phyloP scores from a whole-genome alignment of 768 basidiomycete species.

The Suillus placidus region DNA sequence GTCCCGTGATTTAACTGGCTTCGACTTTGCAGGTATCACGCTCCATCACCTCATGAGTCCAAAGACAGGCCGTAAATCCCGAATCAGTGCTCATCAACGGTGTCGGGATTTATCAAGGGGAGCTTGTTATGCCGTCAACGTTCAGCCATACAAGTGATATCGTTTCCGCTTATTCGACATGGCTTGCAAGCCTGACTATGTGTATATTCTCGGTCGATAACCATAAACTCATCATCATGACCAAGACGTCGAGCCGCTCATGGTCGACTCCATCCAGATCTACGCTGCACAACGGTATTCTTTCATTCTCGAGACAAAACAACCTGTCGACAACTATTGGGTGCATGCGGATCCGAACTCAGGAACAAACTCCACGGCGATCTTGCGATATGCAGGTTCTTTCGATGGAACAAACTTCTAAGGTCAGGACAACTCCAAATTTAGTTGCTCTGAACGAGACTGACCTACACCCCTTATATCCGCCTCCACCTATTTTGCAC shows the following conservation, averaged over 20 bases:
- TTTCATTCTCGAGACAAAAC: conserved; percentile 41
- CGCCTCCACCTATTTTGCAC: neutral
- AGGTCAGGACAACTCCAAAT: conserved; percentile 12
- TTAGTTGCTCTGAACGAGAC: too few relatives aligned
- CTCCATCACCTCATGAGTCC: too few relatives aligned
- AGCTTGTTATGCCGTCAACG: conserved; percentile 36
- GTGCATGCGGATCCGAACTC: conserved; percentile 40
- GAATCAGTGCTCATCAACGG: conserved; percentile 38
- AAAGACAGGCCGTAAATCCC: too few relatives aligned
- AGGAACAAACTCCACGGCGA: conserved; percentile 43
- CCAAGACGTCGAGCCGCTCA: conserved; percentile 37
- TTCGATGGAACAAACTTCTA: conserved; percentile 34
- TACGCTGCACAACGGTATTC: conserved; percentile 58
- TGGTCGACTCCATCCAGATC: conserved; percentile 46
- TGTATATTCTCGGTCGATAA: conserved; percentile 45
- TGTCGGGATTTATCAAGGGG: conserved; percentile 38
- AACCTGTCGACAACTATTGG: conserved; percentile 45
- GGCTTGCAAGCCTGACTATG: conserved; percentile 46
- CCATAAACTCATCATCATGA: conserved; percentile 50
- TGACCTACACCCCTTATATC: too few relatives aligned
- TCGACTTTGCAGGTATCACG: too few relatives aligned
- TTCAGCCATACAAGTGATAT: conserved; percentile 38
- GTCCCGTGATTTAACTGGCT: too few relatives aligned
- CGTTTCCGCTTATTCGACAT: conserved; percentile 42
- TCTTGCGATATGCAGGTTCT: conserved; percentile 47